Base-by-base conservation (phyloP, 2,329 filamentous ascomycete genomes). In the Fusarium sp. region DNA sequence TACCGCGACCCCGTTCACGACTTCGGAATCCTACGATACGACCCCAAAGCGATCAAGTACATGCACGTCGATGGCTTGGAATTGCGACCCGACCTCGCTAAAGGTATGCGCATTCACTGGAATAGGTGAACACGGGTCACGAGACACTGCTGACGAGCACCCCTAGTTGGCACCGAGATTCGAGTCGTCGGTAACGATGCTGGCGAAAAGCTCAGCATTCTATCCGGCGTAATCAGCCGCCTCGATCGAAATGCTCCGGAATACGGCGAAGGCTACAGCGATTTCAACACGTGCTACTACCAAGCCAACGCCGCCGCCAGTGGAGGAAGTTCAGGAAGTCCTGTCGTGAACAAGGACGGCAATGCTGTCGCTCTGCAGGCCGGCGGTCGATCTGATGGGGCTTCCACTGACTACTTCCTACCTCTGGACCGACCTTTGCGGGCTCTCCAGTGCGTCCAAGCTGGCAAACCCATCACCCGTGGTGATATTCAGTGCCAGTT, bases 401-500 rank as follows among this genome's bases (percentile, higher is more conserved):
- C 96, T 46, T 95, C 97, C 12, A 99, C 96, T 18, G 96, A 99
- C 80, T 99, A 99, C 80, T 98, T 99, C 81, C 85, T 99, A 6
- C 96, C 96, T 1, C 86, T 99, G 13, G 95, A 99, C 79, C 91
- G 96, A 60, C 96, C 97, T 1, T 82, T 95, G 41, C 90, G 96
- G 68, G 96, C 96, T 1, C 85, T 99, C 58, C 88, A 94, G 77
- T 97, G 94, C 76, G 91, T 99, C 59, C 94, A 92, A 78, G 86
- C 91, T 70, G 91, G 89, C 36, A 88, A 91, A 73, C 88, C 88
- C 3, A 91, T 99, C 55, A 90, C 91, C n/a, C 89, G 96, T 74
- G 96, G 96, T 50, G 97, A 96, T n/a, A 97, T 99, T 52, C 96
- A 99, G 81, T 97, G 94, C 68, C 96, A 99, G 79, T 99, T 97